These are phyloP conservation scores for Erigeron canadensis DNA, from an alignment of 129 eudicot genomes.

Conservation along the genomic window DNA sequence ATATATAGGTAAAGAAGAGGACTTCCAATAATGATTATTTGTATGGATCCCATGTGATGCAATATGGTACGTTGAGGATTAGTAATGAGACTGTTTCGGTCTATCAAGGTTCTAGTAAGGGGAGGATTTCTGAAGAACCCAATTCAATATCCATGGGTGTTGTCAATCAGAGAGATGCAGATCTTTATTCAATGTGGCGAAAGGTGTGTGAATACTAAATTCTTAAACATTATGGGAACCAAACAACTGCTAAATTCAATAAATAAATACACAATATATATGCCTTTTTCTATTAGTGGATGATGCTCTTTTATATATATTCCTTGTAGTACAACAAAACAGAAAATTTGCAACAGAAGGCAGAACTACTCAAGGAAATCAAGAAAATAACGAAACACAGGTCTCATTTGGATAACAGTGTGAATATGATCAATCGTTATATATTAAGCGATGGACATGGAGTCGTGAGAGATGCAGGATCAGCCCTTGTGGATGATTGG, in stretches of 20 bases:
- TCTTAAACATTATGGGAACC: no score
- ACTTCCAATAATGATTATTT: conserved; percentile 14
- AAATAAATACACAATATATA: background rate
- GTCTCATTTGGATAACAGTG: conserved; percentile 27
- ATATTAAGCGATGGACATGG: conserved; percentile 8
- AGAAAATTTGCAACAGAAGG: background rate
- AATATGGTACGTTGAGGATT: conserved; percentile 37
- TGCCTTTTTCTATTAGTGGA: background rate
- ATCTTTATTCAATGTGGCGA: conserved; percentile 66
- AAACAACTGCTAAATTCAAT: no score
- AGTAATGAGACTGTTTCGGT: conserved; percentile 31
- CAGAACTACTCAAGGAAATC: conserved; percentile 25
- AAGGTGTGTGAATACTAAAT: conserved; percentile 34
- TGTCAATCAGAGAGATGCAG: conserved; percentile 75
- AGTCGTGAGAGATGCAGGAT: conserved; percentile 11
- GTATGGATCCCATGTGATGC: conserved; percentile 56
- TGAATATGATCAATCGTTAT: conserved; percentile 3
- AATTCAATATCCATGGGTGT: conserved; percentile 32
- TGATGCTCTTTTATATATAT: conserved; percentile 3
- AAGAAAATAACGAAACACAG: conserved; percentile 25
- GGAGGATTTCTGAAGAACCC: conserved; percentile 35
- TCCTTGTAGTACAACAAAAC: conserved; percentile 22
- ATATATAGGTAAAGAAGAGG: conserved; percentile 41
- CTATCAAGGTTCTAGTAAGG: conserved; percentile 52
- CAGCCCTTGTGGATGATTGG: conserved; percentile 40